Percentiles rank a stretch among this genome's conserved stretches.
These are phyloP conservation scores for Ascomycota sp. DNA, from an alignment of 2,329 filamentous ascomycete species.

Conservation along the genomic window DNA sequence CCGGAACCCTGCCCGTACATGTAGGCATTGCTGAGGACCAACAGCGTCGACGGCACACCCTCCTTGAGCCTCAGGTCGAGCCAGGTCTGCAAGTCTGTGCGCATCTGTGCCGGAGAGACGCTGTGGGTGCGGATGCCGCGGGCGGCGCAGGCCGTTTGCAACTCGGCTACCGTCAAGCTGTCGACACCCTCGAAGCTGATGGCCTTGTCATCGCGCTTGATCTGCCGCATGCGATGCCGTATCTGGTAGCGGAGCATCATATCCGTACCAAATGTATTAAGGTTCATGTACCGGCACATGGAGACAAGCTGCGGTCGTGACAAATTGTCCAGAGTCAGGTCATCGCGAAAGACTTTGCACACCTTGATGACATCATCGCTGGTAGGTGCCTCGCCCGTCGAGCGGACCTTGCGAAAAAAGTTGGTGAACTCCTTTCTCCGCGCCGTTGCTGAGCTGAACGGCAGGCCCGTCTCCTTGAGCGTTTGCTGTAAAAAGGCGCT, in stretches of 20 bases:
- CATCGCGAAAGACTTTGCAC: slow-evolving; percentile 96
- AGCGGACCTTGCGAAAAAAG: slow-evolving; percentile 90
- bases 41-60: slow-evolving; percentile 82
- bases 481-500: slow-evolving; percentile 76
- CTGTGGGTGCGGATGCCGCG: slow-evolving; percentile 84
- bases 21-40: slow-evolving; percentile 92
- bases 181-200: slow-evolving; percentile 89
- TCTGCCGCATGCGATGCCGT: slow-evolving; percentile 93
- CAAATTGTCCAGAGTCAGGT: slow-evolving; percentile 88
- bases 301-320: slow-evolving; percentile 87
- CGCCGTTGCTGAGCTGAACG: slow-evolving; percentile 59
- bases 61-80: slow-evolving; percentile 80
- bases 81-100: slow-evolving; percentile 83
- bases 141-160: slow-evolving; percentile 78
- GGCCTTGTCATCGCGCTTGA: slow-evolving; percentile 90
- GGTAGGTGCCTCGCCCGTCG: slow-evolving; percentile 75
- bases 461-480: slow-evolving; percentile 77
- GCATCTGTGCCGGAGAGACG: slow-evolving; percentile 66
- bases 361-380: slow-evolving; percentile 89
- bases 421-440: slow-evolving; percentile 85
- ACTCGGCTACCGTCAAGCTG: slow-evolving; percentile 73
- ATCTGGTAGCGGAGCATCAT: slow-evolving; percentile 95
- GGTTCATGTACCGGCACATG: slow-evolving; percentile 96
- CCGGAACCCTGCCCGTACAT: slow-evolving; percentile 84
- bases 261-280: slow-evolving; percentile 91